phyloP scores from a whole-genome alignment of 164 flowering plant genomes.

The Euptelea pleiosperma region DNA sequence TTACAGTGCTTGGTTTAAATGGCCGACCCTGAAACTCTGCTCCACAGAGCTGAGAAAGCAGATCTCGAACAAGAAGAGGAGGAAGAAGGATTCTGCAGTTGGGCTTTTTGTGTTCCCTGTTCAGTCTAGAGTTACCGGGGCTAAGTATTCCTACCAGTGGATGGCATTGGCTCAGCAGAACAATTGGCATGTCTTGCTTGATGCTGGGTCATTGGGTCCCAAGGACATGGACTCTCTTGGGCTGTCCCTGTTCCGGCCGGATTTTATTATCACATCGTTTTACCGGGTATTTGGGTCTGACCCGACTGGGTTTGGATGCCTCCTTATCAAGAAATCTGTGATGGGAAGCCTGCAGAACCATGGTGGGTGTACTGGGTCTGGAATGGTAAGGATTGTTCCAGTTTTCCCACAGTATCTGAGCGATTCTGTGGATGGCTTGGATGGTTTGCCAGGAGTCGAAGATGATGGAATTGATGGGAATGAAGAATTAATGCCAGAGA shows the following conservation, averaged over 20 bases:
- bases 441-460: conserved; percentile 39
- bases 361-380: conserved; percentile 52
- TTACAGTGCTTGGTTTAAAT: conserved; percentile 59
- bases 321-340: conserved; percentile 78
- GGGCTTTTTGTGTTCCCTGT: conserved; percentile 91
- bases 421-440: conserved; percentile 57
- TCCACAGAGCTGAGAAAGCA: conserved; percentile 52
- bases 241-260: conserved; percentile 78
- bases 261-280: conserved; percentile 79
- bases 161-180: conserved; percentile 86
- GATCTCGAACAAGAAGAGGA: conserved; percentile 41
- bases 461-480: conserved; percentile 28
- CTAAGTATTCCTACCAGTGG: conserved; percentile 82
- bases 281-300: conserved; percentile 79
- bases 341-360: conserved; percentile 59
- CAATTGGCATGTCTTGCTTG: conserved; percentile 90
- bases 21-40: conserved; percentile 65
- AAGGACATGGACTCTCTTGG: conserved; percentile 96
- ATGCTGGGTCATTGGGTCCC: conserved; percentile 83
- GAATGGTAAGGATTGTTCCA: conserved; percentile 66
- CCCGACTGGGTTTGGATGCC: conserved; percentile 89
- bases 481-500: conserved; percentile 36
- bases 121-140: conserved; percentile 82
- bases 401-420: conserved; percentile 60
- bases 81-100: conserved; percentile 49